phyloP scores from a whole-genome alignment of 495 filamentous ascomycete species.

The Xylaria venustula region DNA sequence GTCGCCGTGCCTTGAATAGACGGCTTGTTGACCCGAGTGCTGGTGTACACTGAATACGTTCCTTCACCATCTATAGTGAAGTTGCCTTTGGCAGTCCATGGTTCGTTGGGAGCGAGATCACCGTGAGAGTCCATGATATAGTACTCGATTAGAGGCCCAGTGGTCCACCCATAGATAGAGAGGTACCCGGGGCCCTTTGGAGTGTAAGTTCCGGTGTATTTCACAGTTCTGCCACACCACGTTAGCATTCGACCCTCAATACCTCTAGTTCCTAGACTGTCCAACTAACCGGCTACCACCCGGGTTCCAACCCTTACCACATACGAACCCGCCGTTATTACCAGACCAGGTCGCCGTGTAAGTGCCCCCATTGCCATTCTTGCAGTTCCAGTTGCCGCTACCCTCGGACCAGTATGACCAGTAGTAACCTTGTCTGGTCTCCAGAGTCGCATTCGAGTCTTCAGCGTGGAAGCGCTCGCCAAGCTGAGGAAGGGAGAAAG shows the following conservation, averaged over 20 bases:
- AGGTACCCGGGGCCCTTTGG: constrained; percentile 61
- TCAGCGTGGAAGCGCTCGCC: constrained; percentile 34
- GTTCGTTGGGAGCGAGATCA: constrained; percentile 51
- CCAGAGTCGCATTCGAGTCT: constrained; percentile 29
- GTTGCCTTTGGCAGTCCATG: constrained; percentile 52
- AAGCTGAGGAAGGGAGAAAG: constrained; percentile 41
- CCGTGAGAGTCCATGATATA: constrained; percentile 64
- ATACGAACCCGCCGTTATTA: constrained; percentile 57
- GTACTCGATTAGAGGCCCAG: constrained; percentile 62
- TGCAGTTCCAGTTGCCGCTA: constrained; percentile 49
- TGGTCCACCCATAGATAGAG: constrained; percentile 65
- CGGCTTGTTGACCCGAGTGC: constrained; percentile 57
- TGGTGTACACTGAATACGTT: constrained; percentile 56
- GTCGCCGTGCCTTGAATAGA: constrained; percentile 60
- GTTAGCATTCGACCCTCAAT: neutral
- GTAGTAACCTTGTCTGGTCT: constrained; percentile 50
- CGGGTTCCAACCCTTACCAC: constrained; percentile 60
- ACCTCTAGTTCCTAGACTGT: neutral
- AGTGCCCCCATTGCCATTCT: constrained; percentile 47
- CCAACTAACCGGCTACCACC: constrained; percentile 29
- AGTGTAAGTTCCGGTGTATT: constrained; percentile 53
- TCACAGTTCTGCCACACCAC: constrained; percentile 43
- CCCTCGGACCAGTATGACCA: constrained; percentile 62
- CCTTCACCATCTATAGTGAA: constrained; percentile 51
- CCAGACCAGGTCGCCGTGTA: constrained; percentile 55